Base-by-base conservation (phyloP, 805 yeast species). In the Pichia insulana region DNA sequence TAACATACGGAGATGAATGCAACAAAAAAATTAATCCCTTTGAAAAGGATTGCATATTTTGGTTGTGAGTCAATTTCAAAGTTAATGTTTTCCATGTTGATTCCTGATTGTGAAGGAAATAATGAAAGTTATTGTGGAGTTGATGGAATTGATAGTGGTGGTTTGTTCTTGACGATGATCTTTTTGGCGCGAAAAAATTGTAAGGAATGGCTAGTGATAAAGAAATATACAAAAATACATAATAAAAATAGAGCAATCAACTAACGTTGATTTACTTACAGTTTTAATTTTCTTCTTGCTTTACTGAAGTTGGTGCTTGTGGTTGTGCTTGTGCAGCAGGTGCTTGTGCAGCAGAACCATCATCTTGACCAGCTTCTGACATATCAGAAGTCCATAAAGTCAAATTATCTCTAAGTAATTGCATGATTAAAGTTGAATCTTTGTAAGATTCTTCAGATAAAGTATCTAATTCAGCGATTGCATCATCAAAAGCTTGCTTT, bases 401-500 rank as follows among this genome's bases (percentile, higher is more conserved):
- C 73, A 90, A 76, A 79, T 90, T 90, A 71, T 92, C 97, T 74
- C 97, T 84, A 67, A 92, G 80, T 67, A 92, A 80, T 79, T 92
- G 97, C 98, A 92, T 92, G 64, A 92, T 92, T 67, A 92, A 80
- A 56, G 97, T 92, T 51, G 97, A 88, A 69, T 90, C 98, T 70
- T 90, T 92, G 80, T 92, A 90, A 54, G 96, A 84, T 73, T 90
- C 98, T 72, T 90, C 98, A 36, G 95, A 85, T 63, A 90, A 76
- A 54, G 97, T 86, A 71, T 90, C 98, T 65, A 90, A 79, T 72
- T 92, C 97, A 51, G 98, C 96, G 64, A 90, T 94, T 51, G 98
- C 98, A 63, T 90, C 97, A 68, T 90, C 98, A 57, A 92, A 90
- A 32, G 98, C 97, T 72, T 90, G 96, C 70, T 90, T 92, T 60